phyloP scores from a whole-genome alignment of 805 yeast genomes.

The Lipomyces chichibuensis region DNA sequence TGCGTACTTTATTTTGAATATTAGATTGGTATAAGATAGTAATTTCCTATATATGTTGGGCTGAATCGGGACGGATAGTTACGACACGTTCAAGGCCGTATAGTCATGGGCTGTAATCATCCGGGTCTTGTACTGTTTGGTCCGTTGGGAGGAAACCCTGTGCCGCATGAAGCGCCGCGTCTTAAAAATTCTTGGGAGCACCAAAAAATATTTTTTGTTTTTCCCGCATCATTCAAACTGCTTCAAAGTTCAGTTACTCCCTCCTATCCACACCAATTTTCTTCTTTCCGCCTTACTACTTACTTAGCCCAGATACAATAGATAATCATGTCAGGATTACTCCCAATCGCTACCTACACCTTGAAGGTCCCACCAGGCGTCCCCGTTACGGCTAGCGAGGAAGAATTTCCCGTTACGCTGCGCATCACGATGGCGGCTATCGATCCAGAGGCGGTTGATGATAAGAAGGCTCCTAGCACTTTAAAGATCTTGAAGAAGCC shows the following conservation, averaged over 20 bases:
- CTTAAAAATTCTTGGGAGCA: not conserved
- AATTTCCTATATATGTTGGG: too few species aligned
- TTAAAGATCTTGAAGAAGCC: conserved; percentile 81
- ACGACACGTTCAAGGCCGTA: too few species aligned
- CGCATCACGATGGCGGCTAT: conserved; percentile 94
- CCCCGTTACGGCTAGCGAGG: conserved; percentile 84
- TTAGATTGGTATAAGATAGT: not conserved
- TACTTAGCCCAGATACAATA: not conserved
- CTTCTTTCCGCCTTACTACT: not conserved
- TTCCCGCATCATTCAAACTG: not conserved
- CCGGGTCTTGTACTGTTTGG: not conserved
- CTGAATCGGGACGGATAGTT: too few species aligned
- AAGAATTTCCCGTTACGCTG: conserved; percentile 80
- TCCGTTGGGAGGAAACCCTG: not conserved
- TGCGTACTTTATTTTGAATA: not conserved
- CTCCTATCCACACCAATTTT: not conserved
- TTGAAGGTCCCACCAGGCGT: conserved; percentile 82
- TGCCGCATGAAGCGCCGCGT: not conserved
- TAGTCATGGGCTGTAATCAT: too few species aligned
- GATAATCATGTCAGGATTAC: conserved; percentile 51
- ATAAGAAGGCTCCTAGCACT: conserved; percentile 71
- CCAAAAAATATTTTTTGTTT: not conserved
- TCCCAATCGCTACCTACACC: conserved; percentile 86
- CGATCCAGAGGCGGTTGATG: conserved; percentile 79
- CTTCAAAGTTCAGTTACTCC: too few species aligned